Evolutionary conservation across 2,329 filamentous ascomycete genomes (phyloP), one percentile per base, ranked within the genome.

Genomic region (Kalmusia sp.): DNA sequence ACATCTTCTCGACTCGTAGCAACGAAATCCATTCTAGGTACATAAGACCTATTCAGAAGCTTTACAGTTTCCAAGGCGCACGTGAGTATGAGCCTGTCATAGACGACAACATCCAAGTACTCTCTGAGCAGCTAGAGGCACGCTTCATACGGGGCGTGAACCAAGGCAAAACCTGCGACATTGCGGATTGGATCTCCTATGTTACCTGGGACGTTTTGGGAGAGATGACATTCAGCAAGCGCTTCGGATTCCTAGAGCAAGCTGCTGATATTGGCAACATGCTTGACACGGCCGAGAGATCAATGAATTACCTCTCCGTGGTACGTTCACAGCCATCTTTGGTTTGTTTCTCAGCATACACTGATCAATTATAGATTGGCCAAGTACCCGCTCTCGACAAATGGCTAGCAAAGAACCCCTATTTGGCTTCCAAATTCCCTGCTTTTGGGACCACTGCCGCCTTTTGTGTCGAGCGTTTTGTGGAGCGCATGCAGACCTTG

Each of bases 211-310:
- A 64, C 37, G 62, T 78, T 6, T 59, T 80, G 1, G 73, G 74
- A 1, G 71, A 78, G 35, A 61, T 79, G 47, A 76, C 72, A 0
- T 79, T 77, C 55, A 69, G 70, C 15, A 71, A 73, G 55, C 69
- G 68, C n/a, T 66, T 78, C 6, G 77, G 77, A 1, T 79, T 79
- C 57, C 67, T 79, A 41, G 71, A 79, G 48, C 56, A 70, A 39
- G 76, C 73, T 0, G 59, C 62, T 15, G 77, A 79, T 50, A 64
- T 79, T 24, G 73, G 74, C 4, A 55, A 57, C 37, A 62, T 70
- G 59, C 49, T 71, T 12, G 21, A 27, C 2, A 58, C 52, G 12
- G 58, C 60, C 15, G 58, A 62, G 35, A 38, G 37, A 6, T 57
- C 50, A 6, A 59, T 65, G 52, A 25, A 55, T 17, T 65, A 65